Percentiles rank a stretch among this genome's conserved stretches.
These are phyloP conservation scores for Trypanosoma caninum DNA, from an alignment of 208 protist species.

Conservation along the genomic window DNA sequence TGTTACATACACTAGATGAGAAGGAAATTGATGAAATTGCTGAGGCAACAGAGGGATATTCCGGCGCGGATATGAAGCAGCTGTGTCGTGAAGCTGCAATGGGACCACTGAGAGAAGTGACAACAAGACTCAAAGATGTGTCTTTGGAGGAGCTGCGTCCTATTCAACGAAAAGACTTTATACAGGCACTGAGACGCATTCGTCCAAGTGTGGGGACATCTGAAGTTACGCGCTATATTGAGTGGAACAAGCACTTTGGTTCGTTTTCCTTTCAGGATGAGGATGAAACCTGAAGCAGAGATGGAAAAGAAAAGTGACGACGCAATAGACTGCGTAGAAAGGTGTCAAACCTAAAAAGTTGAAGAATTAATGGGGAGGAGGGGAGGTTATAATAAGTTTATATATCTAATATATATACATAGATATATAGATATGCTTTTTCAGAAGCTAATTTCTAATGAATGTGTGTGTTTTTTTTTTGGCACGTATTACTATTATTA, in stretches of 20 bases:
- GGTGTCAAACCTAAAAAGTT: background rate
- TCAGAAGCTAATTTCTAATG: too few relatives aligned
- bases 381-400: background rate
- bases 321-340: constrained; percentile 3
- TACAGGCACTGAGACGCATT: constrained; percentile 62
- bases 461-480: too few relatives aligned
- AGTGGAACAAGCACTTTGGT: constrained; percentile 84
- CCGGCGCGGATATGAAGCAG: constrained; percentile 71
- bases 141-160: constrained; percentile 48
- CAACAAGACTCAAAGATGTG: constrained; percentile 48
- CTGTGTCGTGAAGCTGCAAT: constrained; percentile 78
- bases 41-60: constrained; percentile 63
- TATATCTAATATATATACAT: constrained; percentile 1
- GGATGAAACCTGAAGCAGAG: constrained; percentile 28
- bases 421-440: background rate
- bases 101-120: constrained; percentile 71
- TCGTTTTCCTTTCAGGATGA: constrained; percentile 38
- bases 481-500: too few relatives aligned
- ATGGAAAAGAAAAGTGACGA: constrained; percentile 17
- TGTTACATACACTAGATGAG: constrained; percentile 35
- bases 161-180: constrained; percentile 68
- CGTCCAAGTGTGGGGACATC: constrained; percentile 71
- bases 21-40: constrained; percentile 42
- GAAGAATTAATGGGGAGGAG: background rate
- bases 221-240: constrained; percentile 71